Base-by-base conservation (phyloP, 768 basidiomycete genomes). In the Suillus paluster region DNA sequence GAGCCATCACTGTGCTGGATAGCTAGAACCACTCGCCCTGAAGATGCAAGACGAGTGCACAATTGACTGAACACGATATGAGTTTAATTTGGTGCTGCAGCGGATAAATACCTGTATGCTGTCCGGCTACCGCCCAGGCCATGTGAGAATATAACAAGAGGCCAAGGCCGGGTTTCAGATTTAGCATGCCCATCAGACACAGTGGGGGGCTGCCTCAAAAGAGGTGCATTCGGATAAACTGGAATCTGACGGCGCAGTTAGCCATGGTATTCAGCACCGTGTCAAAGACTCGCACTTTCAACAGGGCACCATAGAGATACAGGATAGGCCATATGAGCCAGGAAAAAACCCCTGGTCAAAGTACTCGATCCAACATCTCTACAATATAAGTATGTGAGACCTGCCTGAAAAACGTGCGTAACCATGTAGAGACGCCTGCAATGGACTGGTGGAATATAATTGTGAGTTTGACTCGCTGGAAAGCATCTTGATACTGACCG, bases 1-100 rank as follows among this genome's bases (percentile, higher is more conserved):
- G 89, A 89, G 1, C 93, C 94, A 71, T 96, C 95, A 11, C 89
- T 83, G 71, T 95, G 94, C 69, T 95, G 92, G 25, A 95, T 70
- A 6, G 92, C 89, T 48, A 94, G 80, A 3, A 97, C 93, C 5
- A 95, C 86, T 63, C 84, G 88, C 2, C 95, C 95, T 41, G 88
- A 81, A 5, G 90, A 85, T 4, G 94, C 95, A 23, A 95, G 72
- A 25, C 84, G 82, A 3, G 83, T 79, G 70, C 92, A 94, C 61
- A 90, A 72, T 71, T 92, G 90, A 63, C 89, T 89, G 57, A 57
- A 27, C 54, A 10, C 41, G 27, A 21, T 52, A 39, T 64, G 14
- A 61, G 36, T 58, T 46, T 57, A 23, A 19, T 25, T 42, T 15
- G 17, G 4, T 34, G 7, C 21, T 56, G 33, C 52, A 50, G 55